Percentiles rank a stretch among this genome's conserved stretches.
These are phyloP conservation scores for Aspergillus awamori DNA, from an alignment of 2,329 filamentous ascomycete genomes.

Conservation along the genomic window DNA sequence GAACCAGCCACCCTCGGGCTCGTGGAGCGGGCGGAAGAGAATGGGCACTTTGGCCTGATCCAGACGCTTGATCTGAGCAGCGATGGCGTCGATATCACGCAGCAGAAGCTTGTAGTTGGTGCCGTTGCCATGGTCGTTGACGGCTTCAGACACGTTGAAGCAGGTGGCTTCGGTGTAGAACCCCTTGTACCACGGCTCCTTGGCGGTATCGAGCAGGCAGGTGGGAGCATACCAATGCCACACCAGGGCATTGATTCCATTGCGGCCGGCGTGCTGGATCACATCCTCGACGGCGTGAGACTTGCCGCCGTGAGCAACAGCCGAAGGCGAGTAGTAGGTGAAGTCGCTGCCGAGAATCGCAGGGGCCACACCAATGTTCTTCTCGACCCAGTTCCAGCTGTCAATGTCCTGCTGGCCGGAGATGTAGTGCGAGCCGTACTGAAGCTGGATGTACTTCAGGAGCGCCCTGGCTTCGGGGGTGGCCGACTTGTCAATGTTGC, in stretches of 20 bases:
- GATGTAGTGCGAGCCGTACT: too few species aligned
- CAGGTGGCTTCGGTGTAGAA: slow-evolving; percentile 16
- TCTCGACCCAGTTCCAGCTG: too few species aligned
- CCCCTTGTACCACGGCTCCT: slow-evolving; percentile 12
- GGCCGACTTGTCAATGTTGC: too few species aligned
- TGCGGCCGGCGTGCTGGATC: slow-evolving; percentile 6
- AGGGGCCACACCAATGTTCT: slow-evolving; percentile 6
- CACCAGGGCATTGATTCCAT: slow-evolving; percentile 14
- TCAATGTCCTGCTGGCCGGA: too few species aligned
- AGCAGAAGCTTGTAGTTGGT: slow-evolving; percentile 15
- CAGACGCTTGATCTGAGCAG: slow-evolving; percentile 8
- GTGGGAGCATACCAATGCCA: slow-evolving; percentile 17
- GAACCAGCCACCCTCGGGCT: background rate
- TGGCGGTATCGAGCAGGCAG: slow-evolving; percentile 2
- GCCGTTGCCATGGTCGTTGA: slow-evolving; percentile 3
- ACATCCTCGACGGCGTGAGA: slow-evolving; percentile 13
- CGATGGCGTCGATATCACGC: slow-evolving; percentile 12
- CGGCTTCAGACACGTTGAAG: slow-evolving; percentile 9
- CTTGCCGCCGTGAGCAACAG: slow-evolving; percentile 9
- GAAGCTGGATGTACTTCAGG: too few species aligned
- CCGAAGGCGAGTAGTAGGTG: slow-evolving; percentile 2
- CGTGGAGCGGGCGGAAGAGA: background rate
- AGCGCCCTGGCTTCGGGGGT: too few species aligned
- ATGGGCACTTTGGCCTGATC: background rate
- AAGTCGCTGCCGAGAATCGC: slow-evolving; percentile 11